These are phyloP conservation scores for Corylus heterophylla DNA, from an alignment of 306 rosid genomes.

Conservation along the genomic window DNA sequence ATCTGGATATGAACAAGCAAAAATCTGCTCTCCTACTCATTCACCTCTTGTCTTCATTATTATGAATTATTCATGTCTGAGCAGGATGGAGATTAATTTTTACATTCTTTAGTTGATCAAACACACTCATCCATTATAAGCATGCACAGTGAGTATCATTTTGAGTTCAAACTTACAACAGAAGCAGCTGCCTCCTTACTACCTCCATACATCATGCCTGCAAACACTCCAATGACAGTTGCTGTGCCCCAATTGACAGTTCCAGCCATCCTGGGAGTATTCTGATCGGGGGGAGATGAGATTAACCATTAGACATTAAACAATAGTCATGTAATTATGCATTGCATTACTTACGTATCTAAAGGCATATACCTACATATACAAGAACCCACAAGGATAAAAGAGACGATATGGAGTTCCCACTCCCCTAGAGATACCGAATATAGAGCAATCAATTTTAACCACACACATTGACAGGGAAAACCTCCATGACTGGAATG, in stretches of 20 bases:
- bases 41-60: not conserved
- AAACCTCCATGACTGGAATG: not conserved
- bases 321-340: not conserved
- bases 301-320: not conserved
- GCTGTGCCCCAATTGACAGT: slow-evolving; percentile 87
- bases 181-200: slow-evolving; percentile 96
- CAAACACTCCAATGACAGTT: slow-evolving; percentile 81
- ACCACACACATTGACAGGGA: not conserved
- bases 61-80: not conserved
- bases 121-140: not conserved
- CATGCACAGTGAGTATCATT: slow-evolving; percentile 6
- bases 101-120: not conserved
- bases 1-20: too few species aligned
- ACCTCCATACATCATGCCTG: slow-evolving; percentile 93
- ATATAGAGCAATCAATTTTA: not conserved
- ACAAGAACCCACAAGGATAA: not conserved
- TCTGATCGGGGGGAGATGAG: slow-evolving; percentile 40
- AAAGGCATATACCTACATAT: not conserved
- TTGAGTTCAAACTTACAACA: slow-evolving; percentile 60
- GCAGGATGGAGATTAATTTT: not conserved
- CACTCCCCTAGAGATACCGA: not conserved
- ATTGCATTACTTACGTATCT: not conserved
- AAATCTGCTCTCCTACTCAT: not conserved
- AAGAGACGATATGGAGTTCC: not conserved
- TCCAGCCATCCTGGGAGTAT: slow-evolving; percentile 61